Evolutionary conservation across 2,329 filamentous ascomycete genomes (phyloP), one percentile per base, ranked within the genome.

Genomic region (Geosmithia putterillii): DNA sequence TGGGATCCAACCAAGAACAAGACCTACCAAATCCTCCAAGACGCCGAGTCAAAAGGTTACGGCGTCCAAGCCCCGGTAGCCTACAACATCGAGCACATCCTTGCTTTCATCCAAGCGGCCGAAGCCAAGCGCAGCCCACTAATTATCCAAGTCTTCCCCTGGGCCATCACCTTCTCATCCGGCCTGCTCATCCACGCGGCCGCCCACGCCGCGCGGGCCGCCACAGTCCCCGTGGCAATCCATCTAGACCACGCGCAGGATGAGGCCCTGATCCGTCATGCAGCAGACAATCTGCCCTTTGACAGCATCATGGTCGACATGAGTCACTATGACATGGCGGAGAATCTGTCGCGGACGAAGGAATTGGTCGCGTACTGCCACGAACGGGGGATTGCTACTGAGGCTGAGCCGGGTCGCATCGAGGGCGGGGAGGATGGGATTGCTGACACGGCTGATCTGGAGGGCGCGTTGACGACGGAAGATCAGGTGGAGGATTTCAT

Each of bases 221-320:
- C 77, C 22, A 60, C 56, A 1, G 78, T 82, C 1, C 79, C 79
- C 7, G 61, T 83, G 20, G 67, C 70, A 3, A 60, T 83, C 10
- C 79, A 83, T 58, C 70, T 84, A 53, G 79, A 84, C 62, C 79
- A 83, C 57, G 77, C 76, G 6, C 79, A 82, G 52, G 70, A 70
- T 10, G 71, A 74, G 23, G 70, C 70, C 44, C 69, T 76, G 38
- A 78, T 83, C 47, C 68, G 69, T 5, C 62, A 61, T 0, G 77
- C 76, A 0, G 75, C 75, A 0, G 66, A 72, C 46, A 62, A 66
- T 2, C 63, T 76, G 34, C 68, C 67, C 0, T 85, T 86, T 49
- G 82, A 86, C 56, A 73, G 68, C 43, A 84, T 86, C 56, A 86
- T 86, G 81, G 76, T 86, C 0, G 83, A 86, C 59, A 86, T 86